A percentile compares a stretch with the other conserved stretches of the same genome.
These are phyloP conservation scores for Pyrrhoderma noxium DNA, from an alignment of 1,284 basidiomycete species.

Conservation along the genomic window DNA sequence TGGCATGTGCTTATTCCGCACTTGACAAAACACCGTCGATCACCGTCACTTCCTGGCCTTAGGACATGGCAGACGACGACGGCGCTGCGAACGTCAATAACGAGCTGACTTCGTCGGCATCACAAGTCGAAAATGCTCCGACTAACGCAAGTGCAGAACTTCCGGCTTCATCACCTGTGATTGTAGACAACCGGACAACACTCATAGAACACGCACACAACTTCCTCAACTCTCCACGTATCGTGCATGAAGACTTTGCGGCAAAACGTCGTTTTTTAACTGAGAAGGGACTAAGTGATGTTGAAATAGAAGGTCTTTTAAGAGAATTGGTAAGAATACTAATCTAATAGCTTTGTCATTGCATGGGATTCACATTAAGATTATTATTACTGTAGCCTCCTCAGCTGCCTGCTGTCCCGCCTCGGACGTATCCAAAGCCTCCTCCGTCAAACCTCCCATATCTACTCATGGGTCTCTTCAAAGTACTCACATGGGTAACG, in stretches of 20 bases:
- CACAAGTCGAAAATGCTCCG: too few relatives aligned
- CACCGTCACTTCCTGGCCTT: too few relatives aligned
- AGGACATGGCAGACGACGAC: too few relatives aligned
- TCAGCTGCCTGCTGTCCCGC: slow-evolving; percentile 50
- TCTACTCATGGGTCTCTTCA: slow-evolving; percentile 51
- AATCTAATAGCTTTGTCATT: not conserved
- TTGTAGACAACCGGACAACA: slow-evolving; percentile 28
- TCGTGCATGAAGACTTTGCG: slow-evolving; percentile 46
- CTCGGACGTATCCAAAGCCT: slow-evolving; percentile 63
- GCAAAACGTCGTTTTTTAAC: slow-evolving; percentile 58
- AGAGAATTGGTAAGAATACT: slow-evolving; percentile 43
- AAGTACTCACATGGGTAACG: slow-evolving; percentile 57
- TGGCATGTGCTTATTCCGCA: too few relatives aligned
- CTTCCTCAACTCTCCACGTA: slow-evolving; percentile 60
- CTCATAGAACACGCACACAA: slow-evolving; percentile 52
- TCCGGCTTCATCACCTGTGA: not conserved
- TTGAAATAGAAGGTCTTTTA: slow-evolving; percentile 56
- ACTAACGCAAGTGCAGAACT: not conserved
- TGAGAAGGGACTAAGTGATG: slow-evolving; percentile 60
- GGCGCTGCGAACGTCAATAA: too few relatives aligned
- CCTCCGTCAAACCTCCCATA: slow-evolving; percentile 63
- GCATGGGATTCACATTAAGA: not conserved
- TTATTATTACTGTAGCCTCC: slow-evolving; percentile 34
- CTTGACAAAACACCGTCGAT: too few relatives aligned
- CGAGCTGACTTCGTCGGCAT: too few relatives aligned